These are phyloP conservation scores for Lipomyces spencermartinsiae DNA, from an alignment of 805 yeast genomes.

Conservation along the genomic window DNA sequence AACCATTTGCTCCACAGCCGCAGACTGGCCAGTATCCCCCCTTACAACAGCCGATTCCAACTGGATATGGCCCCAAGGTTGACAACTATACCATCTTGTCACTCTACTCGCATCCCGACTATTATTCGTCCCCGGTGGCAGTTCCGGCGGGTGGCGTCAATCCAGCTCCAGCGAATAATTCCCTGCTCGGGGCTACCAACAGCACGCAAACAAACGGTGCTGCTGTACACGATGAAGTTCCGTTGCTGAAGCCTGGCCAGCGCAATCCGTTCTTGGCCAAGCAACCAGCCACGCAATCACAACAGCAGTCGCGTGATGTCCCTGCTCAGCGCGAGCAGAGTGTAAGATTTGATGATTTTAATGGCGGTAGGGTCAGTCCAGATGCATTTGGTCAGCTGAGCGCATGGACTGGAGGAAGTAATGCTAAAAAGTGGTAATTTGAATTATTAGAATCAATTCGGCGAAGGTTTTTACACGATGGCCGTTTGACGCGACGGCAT, in stretches of 20 bases:
- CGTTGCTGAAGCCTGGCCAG: slow-evolving; percentile 23
- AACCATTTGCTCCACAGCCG: slow-evolving; percentile 21
- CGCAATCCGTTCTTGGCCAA: slow-evolving; percentile 33
- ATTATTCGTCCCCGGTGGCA: slow-evolving; percentile 35
- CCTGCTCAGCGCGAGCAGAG: slow-evolving; percentile 17
- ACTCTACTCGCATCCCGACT: slow-evolving; percentile 36
- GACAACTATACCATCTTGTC: slow-evolving; percentile 37
- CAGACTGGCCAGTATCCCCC: slow-evolving; percentile 31
- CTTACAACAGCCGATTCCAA: slow-evolving; percentile 31
- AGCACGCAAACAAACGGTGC: background rate
- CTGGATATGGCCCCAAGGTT: slow-evolving; percentile 20
- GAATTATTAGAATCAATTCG: background rate
- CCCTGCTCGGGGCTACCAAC: background rate
- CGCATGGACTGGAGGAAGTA: slow-evolving; percentile 28
- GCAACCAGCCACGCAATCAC: slow-evolving; percentile 9
- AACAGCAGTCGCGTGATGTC: slow-evolving; percentile 16
- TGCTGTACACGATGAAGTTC: background rate
- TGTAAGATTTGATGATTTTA: slow-evolving; percentile 13
- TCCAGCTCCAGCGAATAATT: background rate
- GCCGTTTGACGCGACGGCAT: too few relatives aligned
- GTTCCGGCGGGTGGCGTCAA: slow-evolving; percentile 19
- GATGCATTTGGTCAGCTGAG: slow-evolving; percentile 41
- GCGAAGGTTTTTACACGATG: slow-evolving; percentile 1
- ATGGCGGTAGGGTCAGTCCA: slow-evolving; percentile 35
- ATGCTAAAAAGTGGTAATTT: slow-evolving; percentile 15